Evolutionary conservation across 1,284 basidiomycete genomes (phyloP).

Genomic region (Xerocomus amazonicus): DNA sequence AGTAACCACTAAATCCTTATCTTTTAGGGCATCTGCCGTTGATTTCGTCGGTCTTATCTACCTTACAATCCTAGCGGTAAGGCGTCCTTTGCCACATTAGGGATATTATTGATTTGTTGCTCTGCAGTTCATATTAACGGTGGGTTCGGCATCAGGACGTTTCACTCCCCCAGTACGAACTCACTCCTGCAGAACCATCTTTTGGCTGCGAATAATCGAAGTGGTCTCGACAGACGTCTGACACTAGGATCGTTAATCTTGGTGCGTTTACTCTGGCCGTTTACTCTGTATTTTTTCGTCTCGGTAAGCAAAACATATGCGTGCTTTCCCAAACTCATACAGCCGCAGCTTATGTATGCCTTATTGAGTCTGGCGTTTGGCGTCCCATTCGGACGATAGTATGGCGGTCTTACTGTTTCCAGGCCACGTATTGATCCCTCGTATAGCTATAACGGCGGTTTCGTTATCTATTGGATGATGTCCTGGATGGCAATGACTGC

Average conservation of each 20-base stretch:
- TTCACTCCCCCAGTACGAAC: neutral
- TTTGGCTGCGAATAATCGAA: conserved; percentile 31
- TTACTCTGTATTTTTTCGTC: conserved; percentile 56
- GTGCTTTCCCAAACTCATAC: neutral
- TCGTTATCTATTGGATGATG: conserved; percentile 75
- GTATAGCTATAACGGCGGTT: conserved; percentile 50
- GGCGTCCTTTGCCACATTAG: conserved; percentile 30
- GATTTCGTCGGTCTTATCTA: conserved; percentile 78
- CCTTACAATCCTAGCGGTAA: conserved; percentile 56
- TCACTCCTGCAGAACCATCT: conserved; percentile 26
- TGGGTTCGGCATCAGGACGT: conserved; percentile 30
- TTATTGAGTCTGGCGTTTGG: conserved; percentile 67
- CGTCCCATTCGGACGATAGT: conserved; percentile 52
- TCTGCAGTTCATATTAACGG: conserved; percentile 39
- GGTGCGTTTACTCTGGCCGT: conserved; percentile 53
- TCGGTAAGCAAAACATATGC: conserved; percentile 41
- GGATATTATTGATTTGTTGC: conserved; percentile 23
- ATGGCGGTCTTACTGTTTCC: conserved; percentile 7
- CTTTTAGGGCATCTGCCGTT: conserved; percentile 61
- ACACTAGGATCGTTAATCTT: conserved; percentile 50
- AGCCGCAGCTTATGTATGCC: conserved; percentile 48
- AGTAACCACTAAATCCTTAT: neutral
- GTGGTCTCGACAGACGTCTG: conserved; percentile 51
- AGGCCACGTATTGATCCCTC: conserved; percentile 1
- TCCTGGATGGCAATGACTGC: conserved; percentile 62